A percentile compares a stretch with the other conserved stretches of the same genome.
Conservation (phyloP, 495 filamentous ascomycete species). For the Astrocystis sublimbata region DNA sequence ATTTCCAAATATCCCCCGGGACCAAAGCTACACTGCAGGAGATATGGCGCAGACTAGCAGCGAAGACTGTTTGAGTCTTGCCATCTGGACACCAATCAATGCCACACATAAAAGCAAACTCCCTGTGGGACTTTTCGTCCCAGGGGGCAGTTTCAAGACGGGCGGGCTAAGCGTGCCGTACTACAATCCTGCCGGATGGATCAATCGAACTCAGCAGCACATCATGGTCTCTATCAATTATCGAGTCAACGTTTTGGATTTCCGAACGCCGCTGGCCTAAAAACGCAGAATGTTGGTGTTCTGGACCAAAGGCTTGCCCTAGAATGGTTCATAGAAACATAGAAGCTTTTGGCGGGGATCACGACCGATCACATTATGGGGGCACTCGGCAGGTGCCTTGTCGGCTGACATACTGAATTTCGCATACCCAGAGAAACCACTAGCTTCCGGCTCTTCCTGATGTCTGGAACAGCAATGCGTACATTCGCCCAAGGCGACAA, state of each 20-base stretch:
- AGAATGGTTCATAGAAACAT: constrained; percentile 71
- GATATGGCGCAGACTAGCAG: constrained; percentile 37
- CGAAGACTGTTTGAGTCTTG: constrained; percentile 57
- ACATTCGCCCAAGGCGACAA: constrained; percentile 34
- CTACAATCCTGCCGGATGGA: constrained; percentile 45
- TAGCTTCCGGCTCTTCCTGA: constrained; percentile 48
- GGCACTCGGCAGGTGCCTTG: constrained; percentile 49
- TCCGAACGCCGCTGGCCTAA: constrained; percentile 46
- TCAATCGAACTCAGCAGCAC: constrained; percentile 46
- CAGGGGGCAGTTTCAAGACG: constrained; percentile 46
- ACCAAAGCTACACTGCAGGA: constrained; percentile 34
- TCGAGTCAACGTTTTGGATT: constrained; percentile 62
- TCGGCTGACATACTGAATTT: constrained; percentile 46
- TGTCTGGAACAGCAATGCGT: constrained; percentile 46
- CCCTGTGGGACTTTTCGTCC: constrained; percentile 52
- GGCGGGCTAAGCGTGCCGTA: constrained; percentile 46
- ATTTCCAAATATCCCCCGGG: constrained; percentile 33
- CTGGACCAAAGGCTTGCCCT: constrained; percentile 61
- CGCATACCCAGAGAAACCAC: constrained; percentile 48
- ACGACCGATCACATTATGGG: constrained; percentile 58
- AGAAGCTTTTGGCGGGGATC: constrained; percentile 67
- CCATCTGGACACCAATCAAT: constrained; percentile 51
- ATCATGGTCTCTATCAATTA: constrained; percentile 63
- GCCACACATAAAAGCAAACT: constrained; percentile 30
- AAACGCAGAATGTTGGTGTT: constrained; percentile 50